Conservation (phyloP, 2,329 filamentous ascomycete species). For the Trichophyton schoenleinii region DNA sequence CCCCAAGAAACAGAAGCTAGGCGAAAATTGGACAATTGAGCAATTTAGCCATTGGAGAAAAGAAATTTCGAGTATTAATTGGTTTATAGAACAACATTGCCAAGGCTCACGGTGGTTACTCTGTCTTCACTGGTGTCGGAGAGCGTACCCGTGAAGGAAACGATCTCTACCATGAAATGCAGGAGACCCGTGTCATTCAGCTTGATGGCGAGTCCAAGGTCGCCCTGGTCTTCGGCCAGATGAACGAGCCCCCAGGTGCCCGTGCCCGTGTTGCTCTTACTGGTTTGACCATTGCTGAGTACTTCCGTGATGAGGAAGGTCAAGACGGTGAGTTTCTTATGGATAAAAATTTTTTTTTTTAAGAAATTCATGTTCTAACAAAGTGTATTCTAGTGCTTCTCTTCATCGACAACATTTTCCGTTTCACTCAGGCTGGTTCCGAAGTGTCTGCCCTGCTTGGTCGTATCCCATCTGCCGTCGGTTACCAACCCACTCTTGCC, state of each 20-base stretch:
- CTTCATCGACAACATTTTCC: slow-evolving; percentile 99
- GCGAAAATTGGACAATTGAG: not conserved
- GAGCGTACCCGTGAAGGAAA: slow-evolving; percentile 99
- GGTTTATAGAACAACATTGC: slow-evolving; percentile 84
- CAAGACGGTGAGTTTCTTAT: slow-evolving; percentile 58
- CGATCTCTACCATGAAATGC: slow-evolving; percentile 99
- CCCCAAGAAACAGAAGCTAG: not conserved
- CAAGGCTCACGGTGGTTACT: slow-evolving; percentile 99
- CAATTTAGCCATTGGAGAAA: not conserved
- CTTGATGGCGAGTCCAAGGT: slow-evolving; percentile 99
- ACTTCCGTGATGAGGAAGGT: slow-evolving; percentile 68
- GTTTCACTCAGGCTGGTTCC: slow-evolving; percentile 98
- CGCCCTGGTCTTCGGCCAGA: slow-evolving; percentile 98
- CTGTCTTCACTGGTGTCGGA: slow-evolving; percentile 99
- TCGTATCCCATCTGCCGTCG: slow-evolving; percentile 99
- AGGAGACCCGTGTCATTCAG: slow-evolving; percentile 98
- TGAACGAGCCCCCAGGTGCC: slow-evolving; percentile 99
- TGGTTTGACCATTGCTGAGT: slow-evolving; percentile 56
- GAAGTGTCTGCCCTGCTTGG: slow-evolving; percentile 98
- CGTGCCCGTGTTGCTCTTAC: slow-evolving; percentile 99
- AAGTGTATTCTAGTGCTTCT: slow-evolving; percentile 58
- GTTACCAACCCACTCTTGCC: slow-evolving; percentile 97
- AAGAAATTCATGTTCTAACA: not conserved
- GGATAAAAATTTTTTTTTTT: not conserved
- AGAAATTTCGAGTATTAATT: slow-evolving; percentile 10